A percentile compares a stretch with the other conserved stretches of the same genome.
phyloP scores from a whole-genome alignment of 257 asterid species.

The Solanum chilense region DNA sequence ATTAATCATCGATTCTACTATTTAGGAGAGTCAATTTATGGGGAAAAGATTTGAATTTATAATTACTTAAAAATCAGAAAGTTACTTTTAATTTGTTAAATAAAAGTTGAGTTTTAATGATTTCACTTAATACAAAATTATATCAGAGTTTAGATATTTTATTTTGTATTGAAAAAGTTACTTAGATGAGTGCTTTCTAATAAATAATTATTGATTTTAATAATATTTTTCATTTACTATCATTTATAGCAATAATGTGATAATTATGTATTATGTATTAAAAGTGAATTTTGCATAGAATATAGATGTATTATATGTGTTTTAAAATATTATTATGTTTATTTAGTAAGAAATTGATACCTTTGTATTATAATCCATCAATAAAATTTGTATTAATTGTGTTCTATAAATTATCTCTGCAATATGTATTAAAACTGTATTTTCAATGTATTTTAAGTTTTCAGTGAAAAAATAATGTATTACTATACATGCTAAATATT shows the following conservation, averaged over 20 bases:
- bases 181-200: too few species aligned
- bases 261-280: too few species aligned
- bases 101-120: neutral
- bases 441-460: too few species aligned
- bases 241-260: neutral
- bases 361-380: too few species aligned
- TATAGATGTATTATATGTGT: neutral
- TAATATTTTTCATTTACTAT: neutral
- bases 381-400: too few species aligned
- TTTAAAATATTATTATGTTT: too few species aligned
- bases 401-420: neutral
- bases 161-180: neutral
- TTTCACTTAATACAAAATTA: neutral
- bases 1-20: neutral
- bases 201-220: too few species aligned
- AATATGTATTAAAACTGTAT: neutral
- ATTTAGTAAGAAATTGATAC: neutral
- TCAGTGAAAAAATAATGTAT: too few species aligned
- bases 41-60: neutral
- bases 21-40: neutral
- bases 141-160: neutral
- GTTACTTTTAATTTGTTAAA: neutral
- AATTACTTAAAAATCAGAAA: neutral
- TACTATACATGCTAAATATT: neutral
- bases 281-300: neutral